Base-by-base conservation (phyloP, 2,329 filamentous ascomycete genomes). In the Exophiala phaeomuriformis region DNA sequence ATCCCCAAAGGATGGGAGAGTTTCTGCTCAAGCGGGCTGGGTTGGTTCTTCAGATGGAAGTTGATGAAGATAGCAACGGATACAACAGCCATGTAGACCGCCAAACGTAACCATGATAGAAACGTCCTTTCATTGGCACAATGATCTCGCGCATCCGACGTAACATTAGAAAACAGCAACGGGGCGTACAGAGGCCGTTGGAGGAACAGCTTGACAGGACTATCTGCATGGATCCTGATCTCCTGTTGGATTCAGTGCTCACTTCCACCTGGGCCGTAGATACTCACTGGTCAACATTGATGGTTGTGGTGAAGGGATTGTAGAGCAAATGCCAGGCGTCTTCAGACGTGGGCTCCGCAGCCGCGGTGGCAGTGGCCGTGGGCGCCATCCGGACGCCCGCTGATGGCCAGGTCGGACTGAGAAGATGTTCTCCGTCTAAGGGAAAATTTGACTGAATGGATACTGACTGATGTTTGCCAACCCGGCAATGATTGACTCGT, bases 11-110 rank as follows among this genome's bases (percentile, higher is more conserved):
- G 93, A 56, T 86, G 77, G 0, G 93, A 85, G 70, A 96, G 83
- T 41, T 79, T 80, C 55, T 81, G 75, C 73, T 98, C 93, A 9
- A 88, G 68, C 0, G 73, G 66, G 0, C 82, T 80, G 0, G 93
- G 88, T 63, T 83, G 72, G 12, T 76, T 75, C 65, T 90, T 90
- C 47, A 98, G 78, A 66, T 98, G 91, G 69, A 98, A 98, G 9
- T 88, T 95, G 47, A 96, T 77, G 6, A 95, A 83, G 61, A 98
- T 95, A 47, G 93, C 91, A 32, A 95, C 81, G 30, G 88, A 82
- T 5, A 97, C 89, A 48, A 98, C 77, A 60, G 89, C 83, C 80
- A 97, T 90, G 73, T 95, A 95, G 63, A 95, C 81, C 32, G 87
- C 84, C 1, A 97, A 79, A 3, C 90, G 84, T 19, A 97, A 81